These are phyloP conservation scores for Wallemia ichthyophaga DNA, from an alignment of 1,284 basidiomycete species.

Conservation along the genomic window DNA sequence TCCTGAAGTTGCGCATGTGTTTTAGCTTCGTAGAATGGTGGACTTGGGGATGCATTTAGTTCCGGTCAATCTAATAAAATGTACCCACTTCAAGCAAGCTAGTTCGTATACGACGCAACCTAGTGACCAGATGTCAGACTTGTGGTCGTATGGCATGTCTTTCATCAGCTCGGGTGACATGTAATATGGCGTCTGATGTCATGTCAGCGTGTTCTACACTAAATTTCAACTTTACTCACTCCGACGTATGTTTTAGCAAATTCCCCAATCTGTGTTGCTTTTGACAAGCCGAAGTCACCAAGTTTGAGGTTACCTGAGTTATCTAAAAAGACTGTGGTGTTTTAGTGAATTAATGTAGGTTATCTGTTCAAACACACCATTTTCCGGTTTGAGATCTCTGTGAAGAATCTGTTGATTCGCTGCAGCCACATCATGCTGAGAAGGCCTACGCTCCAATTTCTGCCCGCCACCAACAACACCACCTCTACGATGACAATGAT, in stretches of 20 bases:
- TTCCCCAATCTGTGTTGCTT: conserved; percentile 52
- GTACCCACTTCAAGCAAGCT: conserved; percentile 41
- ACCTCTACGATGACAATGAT: conserved; percentile 44
- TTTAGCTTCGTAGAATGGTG: conserved; percentile 67
- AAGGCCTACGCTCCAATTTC: conserved; percentile 6
- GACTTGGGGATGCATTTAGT: conserved; percentile 14
- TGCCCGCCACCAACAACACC: conserved; percentile 2
- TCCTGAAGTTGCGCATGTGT: conserved; percentile 56
- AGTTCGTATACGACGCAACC: conserved; percentile 89
- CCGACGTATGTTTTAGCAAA: conserved; percentile 94
- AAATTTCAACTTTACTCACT: conserved; percentile 21
- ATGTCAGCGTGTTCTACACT: not conserved
- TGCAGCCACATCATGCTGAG: not conserved
- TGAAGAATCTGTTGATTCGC: conserved; percentile 49
- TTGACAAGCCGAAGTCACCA: conserved; percentile 84
- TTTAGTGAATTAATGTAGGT: conserved; percentile 2
- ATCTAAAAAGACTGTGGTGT: conserved; percentile 41
- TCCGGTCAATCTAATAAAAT: not conserved
- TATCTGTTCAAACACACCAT: conserved; percentile 26
- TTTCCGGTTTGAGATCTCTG: conserved; percentile 85
- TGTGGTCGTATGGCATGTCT: conserved; percentile 83
- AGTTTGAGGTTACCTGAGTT: conserved; percentile 53
- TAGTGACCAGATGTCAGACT: conserved; percentile 92
- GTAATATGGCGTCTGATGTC: conserved; percentile 64
- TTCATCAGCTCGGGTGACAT: conserved; percentile 95